These are phyloP conservation scores for Fusarium nurragi DNA, from an alignment of 2,329 filamentous ascomycete genomes.

Conservation along the genomic window DNA sequence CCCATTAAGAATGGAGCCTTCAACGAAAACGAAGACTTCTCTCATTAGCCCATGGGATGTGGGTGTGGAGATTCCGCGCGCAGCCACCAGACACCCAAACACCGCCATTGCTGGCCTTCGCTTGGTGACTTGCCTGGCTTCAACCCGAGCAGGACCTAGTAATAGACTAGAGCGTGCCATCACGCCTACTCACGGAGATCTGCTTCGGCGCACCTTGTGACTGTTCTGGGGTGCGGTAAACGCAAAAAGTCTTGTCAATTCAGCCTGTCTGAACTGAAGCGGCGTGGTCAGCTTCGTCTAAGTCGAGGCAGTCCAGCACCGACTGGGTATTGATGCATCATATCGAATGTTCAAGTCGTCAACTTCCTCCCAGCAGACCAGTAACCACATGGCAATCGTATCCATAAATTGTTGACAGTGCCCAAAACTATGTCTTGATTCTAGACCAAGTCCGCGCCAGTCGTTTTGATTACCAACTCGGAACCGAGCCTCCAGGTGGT, in stretches of 20 bases:
- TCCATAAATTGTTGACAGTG: not conserved
- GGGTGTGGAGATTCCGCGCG: constrained; percentile 23
- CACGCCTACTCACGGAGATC: not conserved
- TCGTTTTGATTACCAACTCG: constrained; percentile 13
- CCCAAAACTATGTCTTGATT: constrained; percentile 11
- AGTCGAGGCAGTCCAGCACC: not conserved
- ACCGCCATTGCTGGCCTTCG: too few relatives aligned
- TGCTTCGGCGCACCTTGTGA: not conserved
- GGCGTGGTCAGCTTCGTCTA: not conserved
- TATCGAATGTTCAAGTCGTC: not conserved
- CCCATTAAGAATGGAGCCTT: not conserved
- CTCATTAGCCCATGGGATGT: constrained; percentile 21
- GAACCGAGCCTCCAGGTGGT: not conserved
- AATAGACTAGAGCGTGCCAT: constrained; percentile 3
- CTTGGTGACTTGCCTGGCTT: not conserved
- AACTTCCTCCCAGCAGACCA: not conserved
- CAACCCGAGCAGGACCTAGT: constrained; percentile 13
- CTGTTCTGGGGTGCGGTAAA: not conserved
- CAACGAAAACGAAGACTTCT: constrained; percentile 13
- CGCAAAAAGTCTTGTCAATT: not conserved
- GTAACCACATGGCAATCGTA: not conserved
- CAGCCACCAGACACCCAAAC: not conserved
- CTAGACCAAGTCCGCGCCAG: not conserved
- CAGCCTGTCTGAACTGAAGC: not conserved
- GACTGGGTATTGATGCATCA: not conserved